A percentile compares a stretch with the other conserved stretches of the same genome.
phyloP scores from a whole-genome alignment of 2,329 filamentous ascomycete genomes.

The Penicillium sp. region DNA sequence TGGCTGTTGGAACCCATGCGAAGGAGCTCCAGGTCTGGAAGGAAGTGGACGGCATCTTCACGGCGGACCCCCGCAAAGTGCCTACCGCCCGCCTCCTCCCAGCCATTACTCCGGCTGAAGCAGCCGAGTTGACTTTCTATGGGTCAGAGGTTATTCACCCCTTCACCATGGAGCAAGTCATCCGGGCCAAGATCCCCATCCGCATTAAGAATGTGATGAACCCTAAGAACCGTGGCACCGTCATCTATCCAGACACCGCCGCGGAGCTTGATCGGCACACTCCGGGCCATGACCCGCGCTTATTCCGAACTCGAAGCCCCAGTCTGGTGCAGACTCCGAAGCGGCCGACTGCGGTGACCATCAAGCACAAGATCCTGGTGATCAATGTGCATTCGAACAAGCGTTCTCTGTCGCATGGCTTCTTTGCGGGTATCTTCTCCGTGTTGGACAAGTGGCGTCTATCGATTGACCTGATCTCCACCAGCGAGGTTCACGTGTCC shows the following conservation, averaged over 20 bases:
- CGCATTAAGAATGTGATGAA: constrained; percentile 71
- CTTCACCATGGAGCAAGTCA: constrained; percentile 94
- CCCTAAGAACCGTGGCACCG: constrained; percentile 60
- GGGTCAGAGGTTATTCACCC: constrained; percentile 97
- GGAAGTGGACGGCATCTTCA: constrained; percentile 95
- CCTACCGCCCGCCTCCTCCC: constrained; percentile 88
- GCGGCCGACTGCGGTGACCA: constrained; percentile 85
- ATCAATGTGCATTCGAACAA: constrained; percentile 99
- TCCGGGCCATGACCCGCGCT: constrained; percentile 58
- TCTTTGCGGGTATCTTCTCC: constrained; percentile 90
- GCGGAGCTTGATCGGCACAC: constrained; percentile 51
- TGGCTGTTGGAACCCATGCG: constrained; percentile 84
- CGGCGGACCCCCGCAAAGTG: constrained; percentile 80
- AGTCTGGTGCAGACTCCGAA: constrained; percentile 61
- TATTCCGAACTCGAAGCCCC: constrained; percentile 49
- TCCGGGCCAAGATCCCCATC: constrained; percentile 64
- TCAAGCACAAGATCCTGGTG: constrained; percentile 94
- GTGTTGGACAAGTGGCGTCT: constrained; percentile 84
- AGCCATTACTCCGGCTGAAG: constrained; percentile 89
- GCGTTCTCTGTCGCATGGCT: constrained; percentile 91
- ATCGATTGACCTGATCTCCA: constrained; percentile 94
- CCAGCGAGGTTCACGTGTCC: constrained; percentile 93
- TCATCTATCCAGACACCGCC: constrained; percentile 71
- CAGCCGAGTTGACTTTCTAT: constrained; percentile 92
- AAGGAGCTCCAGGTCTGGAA: constrained; percentile 97